Conservation (phyloP, 148 eudicot species). For the Simmondsia chinensis region DNA sequence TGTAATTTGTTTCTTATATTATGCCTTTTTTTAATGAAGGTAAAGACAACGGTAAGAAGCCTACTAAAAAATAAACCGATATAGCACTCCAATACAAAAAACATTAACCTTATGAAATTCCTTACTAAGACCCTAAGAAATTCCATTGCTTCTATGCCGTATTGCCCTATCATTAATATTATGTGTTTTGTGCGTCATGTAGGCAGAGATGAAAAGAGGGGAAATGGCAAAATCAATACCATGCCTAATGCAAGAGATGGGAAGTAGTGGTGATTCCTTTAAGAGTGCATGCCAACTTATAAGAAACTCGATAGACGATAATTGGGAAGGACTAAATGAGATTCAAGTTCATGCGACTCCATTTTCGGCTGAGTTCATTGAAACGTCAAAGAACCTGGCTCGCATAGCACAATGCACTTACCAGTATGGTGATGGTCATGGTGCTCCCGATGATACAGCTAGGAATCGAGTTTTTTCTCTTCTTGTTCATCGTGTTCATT, state of each 20-base stretch:
- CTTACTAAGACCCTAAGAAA: no score
- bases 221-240: slow-evolving; percentile 19
- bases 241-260: slow-evolving; percentile 17
- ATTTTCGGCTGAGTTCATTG: slow-evolving; percentile 7
- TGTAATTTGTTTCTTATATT: no score
- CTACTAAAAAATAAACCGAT: no score
- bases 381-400: slow-evolving; percentile 17
- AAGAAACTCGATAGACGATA: slow-evolving; percentile 12
- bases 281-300: slow-evolving; percentile 15
- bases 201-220: slow-evolving; percentile 28
- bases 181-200: no score
- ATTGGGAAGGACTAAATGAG: slow-evolving; percentile 23
- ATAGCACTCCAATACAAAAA: no score
- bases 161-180: no score
- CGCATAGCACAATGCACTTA: slow-evolving; percentile 16
- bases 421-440: slow-evolving; percentile 29
- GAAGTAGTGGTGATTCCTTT: slow-evolving; percentile 8
- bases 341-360: background rate
- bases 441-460: slow-evolving; percentile 16
- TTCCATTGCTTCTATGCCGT: no score
- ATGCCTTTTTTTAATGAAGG: no score
- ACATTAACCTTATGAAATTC: no score
- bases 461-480: slow-evolving; percentile 9
- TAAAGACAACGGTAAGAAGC: no score
- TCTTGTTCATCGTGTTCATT: slow-evolving; percentile 19